Evolutionary conservation across 495 filamentous ascomycete genomes (phyloP).

Genomic region (Bacidia gigantensis): DNA sequence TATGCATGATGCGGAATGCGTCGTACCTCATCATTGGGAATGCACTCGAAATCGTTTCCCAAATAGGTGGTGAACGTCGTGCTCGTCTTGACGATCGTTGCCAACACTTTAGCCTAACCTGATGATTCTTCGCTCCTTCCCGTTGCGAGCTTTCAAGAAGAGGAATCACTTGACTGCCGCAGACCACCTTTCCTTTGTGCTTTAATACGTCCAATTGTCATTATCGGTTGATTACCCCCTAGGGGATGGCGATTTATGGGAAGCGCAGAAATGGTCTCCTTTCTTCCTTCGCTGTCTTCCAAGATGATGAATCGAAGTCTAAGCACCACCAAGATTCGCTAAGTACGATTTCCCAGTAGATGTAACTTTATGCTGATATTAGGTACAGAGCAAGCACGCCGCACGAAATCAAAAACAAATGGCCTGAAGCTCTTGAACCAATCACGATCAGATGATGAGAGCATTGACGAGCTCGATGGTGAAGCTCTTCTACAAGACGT

Average conservation of each 20-base stretch:
- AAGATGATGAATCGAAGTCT: conserved; percentile 12
- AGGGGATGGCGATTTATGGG: conserved; percentile 16
- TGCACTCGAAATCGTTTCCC: too few relatives aligned
- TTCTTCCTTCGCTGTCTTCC: conserved; percentile 21
- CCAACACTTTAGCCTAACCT: too few relatives aligned
- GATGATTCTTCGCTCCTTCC: too few relatives aligned
- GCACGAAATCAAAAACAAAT: conserved; percentile 6
- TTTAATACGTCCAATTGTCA: too few relatives aligned
- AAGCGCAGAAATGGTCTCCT: conserved; percentile 19
- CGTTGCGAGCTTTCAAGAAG: too few relatives aligned
- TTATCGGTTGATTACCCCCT: too few relatives aligned
- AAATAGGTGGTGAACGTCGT: too few relatives aligned
- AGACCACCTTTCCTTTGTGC: too few relatives aligned
- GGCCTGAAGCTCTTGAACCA: conserved; percentile 11
- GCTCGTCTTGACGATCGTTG: too few relatives aligned
- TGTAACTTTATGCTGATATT: neutral
- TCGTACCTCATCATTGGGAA: too few relatives aligned
- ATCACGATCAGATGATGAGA: conserved; percentile 13
- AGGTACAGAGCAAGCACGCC: conserved; percentile 9
- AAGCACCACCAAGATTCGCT: neutral
- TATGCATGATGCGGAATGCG: too few relatives aligned
- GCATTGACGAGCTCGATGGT: conserved; percentile 23
- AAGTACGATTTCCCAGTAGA: neutral
- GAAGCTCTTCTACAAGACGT: conserved; percentile 21
- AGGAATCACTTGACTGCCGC: too few relatives aligned